phyloP scores from a whole-genome alignment of 2,329 filamentous ascomycete genomes.

The Colletotrichum neosansevieriae region DNA sequence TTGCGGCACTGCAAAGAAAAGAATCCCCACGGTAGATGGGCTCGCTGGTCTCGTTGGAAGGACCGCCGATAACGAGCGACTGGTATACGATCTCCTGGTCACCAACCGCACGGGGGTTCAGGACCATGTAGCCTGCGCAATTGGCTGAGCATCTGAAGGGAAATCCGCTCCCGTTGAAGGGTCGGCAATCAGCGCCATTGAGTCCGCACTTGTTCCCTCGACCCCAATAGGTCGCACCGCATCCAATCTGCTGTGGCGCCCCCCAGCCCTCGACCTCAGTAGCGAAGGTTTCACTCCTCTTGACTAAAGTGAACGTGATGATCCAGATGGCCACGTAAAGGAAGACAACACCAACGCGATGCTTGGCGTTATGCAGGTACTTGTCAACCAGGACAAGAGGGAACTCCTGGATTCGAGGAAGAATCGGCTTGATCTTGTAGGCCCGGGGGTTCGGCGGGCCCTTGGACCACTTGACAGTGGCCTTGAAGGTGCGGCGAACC shows the following conservation, averaged over 20 bases:
- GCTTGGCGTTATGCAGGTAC: constrained; percentile 69
- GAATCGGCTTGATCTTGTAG: constrained; percentile 68
- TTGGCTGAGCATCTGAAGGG: constrained; percentile 81
- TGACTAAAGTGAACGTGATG: constrained; percentile 75
- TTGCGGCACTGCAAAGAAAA: constrained; percentile 86
- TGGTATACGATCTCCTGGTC: constrained; percentile 74
- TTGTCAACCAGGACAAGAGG: constrained; percentile 74
- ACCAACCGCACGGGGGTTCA: constrained; percentile 82
- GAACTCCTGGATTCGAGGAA: constrained; percentile 75
- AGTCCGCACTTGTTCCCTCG: constrained; percentile 79
- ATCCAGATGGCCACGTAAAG: constrained; percentile 76
- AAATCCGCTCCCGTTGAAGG: constrained; percentile 77
- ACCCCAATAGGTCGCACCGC: constrained; percentile 77
- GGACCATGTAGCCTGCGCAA: constrained; percentile 73
- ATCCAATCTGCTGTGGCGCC: constrained; percentile 73
- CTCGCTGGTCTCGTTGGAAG: constrained; percentile 54
- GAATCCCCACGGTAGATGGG: constrained; percentile 89
- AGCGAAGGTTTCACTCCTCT: constrained; percentile 70
- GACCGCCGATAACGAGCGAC: constrained; percentile 77
- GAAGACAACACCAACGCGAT: constrained; percentile 70
- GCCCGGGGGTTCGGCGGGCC: constrained; percentile 67
- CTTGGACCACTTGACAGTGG: constrained; percentile 62
- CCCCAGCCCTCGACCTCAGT: constrained; percentile 77
- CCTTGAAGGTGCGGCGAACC: constrained; percentile 59
- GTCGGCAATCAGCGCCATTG: constrained; percentile 80